Percentiles rank a stretch among this genome's conserved stretches.
Conservation (phyloP, 441 rosid genomes). For the Rhodomyrtus psidioides region DNA sequence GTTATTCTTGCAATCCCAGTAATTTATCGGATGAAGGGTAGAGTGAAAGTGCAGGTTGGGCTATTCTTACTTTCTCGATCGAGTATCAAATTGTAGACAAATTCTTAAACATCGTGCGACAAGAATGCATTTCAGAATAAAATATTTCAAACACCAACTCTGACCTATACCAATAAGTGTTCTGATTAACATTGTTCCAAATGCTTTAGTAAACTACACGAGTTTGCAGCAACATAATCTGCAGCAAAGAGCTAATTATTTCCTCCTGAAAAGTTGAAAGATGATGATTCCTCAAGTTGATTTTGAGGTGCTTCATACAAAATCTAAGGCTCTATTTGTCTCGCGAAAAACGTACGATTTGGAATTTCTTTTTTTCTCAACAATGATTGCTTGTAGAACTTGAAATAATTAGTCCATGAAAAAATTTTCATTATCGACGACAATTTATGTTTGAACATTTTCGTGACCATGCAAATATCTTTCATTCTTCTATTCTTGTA, state of each 20-base stretch:
- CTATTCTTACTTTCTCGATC: too few species aligned
- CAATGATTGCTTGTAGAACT: too few species aligned
- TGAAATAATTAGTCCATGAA: too few species aligned
- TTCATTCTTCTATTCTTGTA: too few species aligned
- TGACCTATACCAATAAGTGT: not conserved
- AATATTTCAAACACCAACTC: not conserved
- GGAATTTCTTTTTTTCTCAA: too few species aligned
- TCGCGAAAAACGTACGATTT: too few species aligned
- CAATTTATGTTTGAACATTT: too few species aligned
- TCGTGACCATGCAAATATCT: too few species aligned
- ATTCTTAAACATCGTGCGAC: too few species aligned
- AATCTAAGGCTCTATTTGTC: not conserved
- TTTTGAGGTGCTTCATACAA: not conserved
- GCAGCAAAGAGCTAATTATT: not conserved
- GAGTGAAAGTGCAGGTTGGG: too few species aligned
- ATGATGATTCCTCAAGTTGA: not conserved
- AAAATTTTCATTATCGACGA: too few species aligned
- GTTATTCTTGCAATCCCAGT: not conserved
- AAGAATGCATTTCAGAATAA: not conserved
- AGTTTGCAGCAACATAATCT: not conserved
- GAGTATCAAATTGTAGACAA: too few species aligned
- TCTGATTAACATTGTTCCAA: not conserved
- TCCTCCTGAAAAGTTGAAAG: not conserved
- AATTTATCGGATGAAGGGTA: not conserved
- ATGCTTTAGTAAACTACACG: not conserved